Conservation (phyloP, 768 basidiomycete species). For the Trametes meyenii region DNA sequence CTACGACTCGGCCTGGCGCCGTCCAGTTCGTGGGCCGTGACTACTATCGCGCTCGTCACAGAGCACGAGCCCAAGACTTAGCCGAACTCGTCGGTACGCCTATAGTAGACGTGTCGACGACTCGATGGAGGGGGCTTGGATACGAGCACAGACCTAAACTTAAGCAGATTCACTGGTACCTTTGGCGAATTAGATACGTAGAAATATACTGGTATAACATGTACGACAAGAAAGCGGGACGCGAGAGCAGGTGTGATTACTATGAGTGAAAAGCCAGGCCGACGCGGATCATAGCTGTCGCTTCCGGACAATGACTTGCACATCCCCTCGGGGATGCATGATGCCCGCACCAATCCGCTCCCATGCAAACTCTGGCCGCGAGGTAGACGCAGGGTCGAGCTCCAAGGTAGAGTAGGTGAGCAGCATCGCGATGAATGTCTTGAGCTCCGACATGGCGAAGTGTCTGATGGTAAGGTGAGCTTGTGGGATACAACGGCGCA, state of each 20-base stretch:
- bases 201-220: too few relatives aligned
- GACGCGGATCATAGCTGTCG: not conserved
- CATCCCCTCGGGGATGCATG: slow-evolving; percentile 21
- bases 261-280: too few relatives aligned
- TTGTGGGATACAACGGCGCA: not conserved
- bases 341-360: slow-evolving; percentile 22
- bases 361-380: slow-evolving; percentile 9
- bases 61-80: not conserved
- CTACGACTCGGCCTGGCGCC: not conserved
- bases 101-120: not conserved
- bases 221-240: too few relatives aligned
- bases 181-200: too few relatives aligned
- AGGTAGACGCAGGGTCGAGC: slow-evolving; percentile 18
- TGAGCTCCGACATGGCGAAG: slow-evolving; percentile 30
- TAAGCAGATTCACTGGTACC: too few relatives aligned
- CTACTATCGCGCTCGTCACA: slow-evolving; percentile 2
- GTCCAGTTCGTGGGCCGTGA: not conserved
- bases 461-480: slow-evolving; percentile 11
- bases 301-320: slow-evolving; percentile 20
- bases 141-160: not conserved
- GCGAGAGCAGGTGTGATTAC: too few relatives aligned
- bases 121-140: too few relatives aligned
- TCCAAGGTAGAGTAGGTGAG: slow-evolving; percentile 22
- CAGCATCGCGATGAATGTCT: slow-evolving; percentile 23
- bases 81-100: too few relatives aligned